Evolutionary conservation across 257 asterid species (phyloP), one percentile per base, ranked within the genome.

Genomic region (Cordia subcordata): DNA sequence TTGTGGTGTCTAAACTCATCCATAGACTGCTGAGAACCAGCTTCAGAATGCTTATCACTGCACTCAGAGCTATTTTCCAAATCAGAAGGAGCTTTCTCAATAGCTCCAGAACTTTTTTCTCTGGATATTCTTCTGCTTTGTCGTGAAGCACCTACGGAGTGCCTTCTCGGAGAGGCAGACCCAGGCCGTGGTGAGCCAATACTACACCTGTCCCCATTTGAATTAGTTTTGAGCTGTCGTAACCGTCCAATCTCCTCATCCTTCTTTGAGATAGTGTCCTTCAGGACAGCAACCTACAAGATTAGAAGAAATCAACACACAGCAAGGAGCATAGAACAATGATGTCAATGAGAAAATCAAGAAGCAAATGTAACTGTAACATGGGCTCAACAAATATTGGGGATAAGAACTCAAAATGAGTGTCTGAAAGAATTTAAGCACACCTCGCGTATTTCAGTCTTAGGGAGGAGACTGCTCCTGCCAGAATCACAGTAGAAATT

Each of bases 1-100:
- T 77, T 79, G 61, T 82, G 98, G 70, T 81, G 94, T 83, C 69
- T 85, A 54, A 81, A 72, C 23, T 85, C 96, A 47, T 92, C 96
- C 52, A 72, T 55, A 44, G 95, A 88, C 54, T 79, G 95, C 70
- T 76, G 96, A 35, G 98, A 92, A 61, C 90, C 89, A 59, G 90
- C 81, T 74, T 88, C 98, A 20, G 96, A 88, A 62, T 65, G 90
- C 83, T 81, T 85, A 68, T 88, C 96, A 53, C 95, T 88, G 74
- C 69, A 81, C 66, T 88, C 96, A 0, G 98, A 92, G 71, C 79
- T 81, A 50, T 75, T 80, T 33, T 85, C 97, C 75, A 78, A 44
- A 39, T 85, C 95, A 32, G 92, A 81, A 77, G 88, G 75, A 64
- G 75, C 84, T 71, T 77, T 85, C 66, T 72, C 85, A 3, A 80